Evolutionary conservation across 2,329 filamentous ascomycete genomes (phyloP).

Genomic region (Sclerotinia sclerotiorum): DNA sequence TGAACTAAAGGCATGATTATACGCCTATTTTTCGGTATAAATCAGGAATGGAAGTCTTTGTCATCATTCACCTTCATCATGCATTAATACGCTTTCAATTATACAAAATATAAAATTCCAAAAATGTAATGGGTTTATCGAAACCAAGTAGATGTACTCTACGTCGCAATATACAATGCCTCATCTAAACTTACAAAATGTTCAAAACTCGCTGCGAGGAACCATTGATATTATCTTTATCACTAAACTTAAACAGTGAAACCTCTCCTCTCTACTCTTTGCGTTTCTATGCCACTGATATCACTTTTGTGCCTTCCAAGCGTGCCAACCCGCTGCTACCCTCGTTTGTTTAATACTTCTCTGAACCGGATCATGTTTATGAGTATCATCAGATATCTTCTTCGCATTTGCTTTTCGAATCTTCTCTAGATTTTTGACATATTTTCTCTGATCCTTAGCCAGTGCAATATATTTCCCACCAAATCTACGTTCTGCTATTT

Average conservation of each 20-base stretch:
- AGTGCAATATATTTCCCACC: constrained; percentile 5
- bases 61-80: not conserved
- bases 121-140: not conserved
- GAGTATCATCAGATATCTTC: not conserved
- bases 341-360: constrained; percentile 16
- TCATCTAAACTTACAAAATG: not conserved
- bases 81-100: not conserved
- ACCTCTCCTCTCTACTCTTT: not conserved
- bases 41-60: not conserved
- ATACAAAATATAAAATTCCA: too few relatives aligned
- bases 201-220: too few relatives aligned
- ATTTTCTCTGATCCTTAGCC: constrained; percentile 2
- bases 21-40: not conserved
- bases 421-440: constrained; percentile 1
- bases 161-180: not conserved
- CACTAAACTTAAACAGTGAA: not conserved
- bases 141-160: not conserved
- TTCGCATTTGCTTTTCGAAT: not conserved
- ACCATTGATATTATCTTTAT: not conserved
- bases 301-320: constrained; percentile 16
- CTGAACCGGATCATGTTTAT: constrained; percentile 4
- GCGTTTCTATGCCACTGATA: not conserved
- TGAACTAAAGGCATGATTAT: not conserved
- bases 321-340: constrained; percentile 8
- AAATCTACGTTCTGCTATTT: constrained; percentile 6